Percentiles rank a stretch among this genome's conserved stretches.
Evolutionary conservation across 2,329 filamentous ascomycete genomes (phyloP).

Genomic region (Xylariomycetidae sp.): DNA sequence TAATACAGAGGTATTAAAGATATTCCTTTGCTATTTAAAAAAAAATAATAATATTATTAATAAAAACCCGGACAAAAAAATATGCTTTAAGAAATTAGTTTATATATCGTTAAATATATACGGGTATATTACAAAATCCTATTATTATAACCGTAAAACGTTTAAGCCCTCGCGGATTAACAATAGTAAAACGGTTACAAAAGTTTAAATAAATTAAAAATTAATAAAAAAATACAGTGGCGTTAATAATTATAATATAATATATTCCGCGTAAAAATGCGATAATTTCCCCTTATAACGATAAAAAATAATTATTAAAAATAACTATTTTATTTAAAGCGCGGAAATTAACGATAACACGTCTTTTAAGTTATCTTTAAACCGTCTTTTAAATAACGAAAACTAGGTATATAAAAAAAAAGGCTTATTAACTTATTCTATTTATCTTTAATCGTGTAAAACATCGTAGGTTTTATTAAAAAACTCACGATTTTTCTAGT

Average conservation of each 20-base stretch:
- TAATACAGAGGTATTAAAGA: neutral
- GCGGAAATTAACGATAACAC: neutral
- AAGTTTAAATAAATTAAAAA: neutral
- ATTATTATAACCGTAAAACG: neutral
- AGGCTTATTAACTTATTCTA: neutral
- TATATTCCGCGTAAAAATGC: neutral
- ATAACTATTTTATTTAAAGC: neutral
- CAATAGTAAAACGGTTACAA: neutral
- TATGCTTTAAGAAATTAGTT: neutral
- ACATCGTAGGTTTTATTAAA: neutral
- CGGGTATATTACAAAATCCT: neutral
- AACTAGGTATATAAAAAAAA: neutral
- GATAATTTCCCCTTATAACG: neutral
- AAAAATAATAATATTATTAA: neutral
- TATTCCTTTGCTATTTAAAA: neutral
- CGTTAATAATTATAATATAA: too few species aligned
- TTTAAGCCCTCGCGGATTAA: neutral
- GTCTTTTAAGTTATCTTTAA: neutral
- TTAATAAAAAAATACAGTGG: neutral
- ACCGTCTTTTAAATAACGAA: neutral
- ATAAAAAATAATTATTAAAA: neutral
- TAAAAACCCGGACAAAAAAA: neutral
- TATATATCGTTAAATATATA: slow-evolving; percentile 1
- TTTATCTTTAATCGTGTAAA: neutral
- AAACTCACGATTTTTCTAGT: neutral